Base-by-base conservation (phyloP, 2,329 filamentous ascomycete genomes). In the Curvularia hawaiiensis region DNA sequence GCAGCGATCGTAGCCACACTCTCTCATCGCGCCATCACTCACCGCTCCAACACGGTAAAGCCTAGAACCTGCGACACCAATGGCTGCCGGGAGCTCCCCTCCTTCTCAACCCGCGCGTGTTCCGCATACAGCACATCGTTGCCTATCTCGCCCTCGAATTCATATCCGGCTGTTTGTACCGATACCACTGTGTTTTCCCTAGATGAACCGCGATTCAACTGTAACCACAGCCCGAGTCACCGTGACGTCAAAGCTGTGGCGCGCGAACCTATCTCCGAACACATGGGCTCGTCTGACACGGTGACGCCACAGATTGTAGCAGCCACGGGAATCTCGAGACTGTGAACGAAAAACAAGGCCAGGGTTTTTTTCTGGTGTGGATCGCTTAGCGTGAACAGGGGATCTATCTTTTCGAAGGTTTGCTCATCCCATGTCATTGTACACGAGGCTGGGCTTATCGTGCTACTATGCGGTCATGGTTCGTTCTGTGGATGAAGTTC, bases 1-100 rank as follows among this genome's bases (percentile, higher is more conserved):
- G 58, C 28, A 57, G 45, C n/a, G 53, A 60, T 59, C 49, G 30
- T 18, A n/a, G 16, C 35, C 5, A 38, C 16, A 38, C 33, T 3
- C 5, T 6, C 14, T 14, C 33, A 35, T 35, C 3, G 14, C 33
- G 26, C 14, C 33, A 35, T 35, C 33, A 35, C 33, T 16, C 33
- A 35, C 12, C 33, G 12, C 33, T 10, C 33, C 14, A n/a, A 35
- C 14, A 35, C 1, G 33, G 33, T 35, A 35, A 35, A 16, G 35
- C 35, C 35, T 4, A 38, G 14, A 6, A 12, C 35, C 14, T 14
- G 14, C 33, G 4, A 31, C 33, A 6, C 35, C 35, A 38, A 38
- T 16, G 6, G 35, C 35, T 18, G 35, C 16, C 16, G 18, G 16
- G 16, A 7, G 35, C 35, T 4, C n/a, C 35, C 35, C 35, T 38